A percentile compares a stretch with the other conserved stretches of the same genome.
Conservation (phyloP, 768 basidiomycete species). For the Leccinellum rugosiceps region DNA sequence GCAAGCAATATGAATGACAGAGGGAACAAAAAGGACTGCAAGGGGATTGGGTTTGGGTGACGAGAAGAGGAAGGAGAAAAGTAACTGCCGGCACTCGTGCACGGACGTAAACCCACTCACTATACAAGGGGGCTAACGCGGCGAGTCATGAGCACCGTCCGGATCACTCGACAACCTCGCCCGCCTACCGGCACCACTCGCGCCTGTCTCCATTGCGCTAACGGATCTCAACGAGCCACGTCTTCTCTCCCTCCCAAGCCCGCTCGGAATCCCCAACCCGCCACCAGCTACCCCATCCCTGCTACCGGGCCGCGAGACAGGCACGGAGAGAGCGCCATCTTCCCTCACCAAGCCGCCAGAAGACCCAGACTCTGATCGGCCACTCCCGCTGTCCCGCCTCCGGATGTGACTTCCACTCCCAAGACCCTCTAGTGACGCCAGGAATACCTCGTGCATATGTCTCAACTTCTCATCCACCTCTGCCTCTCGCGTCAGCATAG, state of each 20-base stretch:
- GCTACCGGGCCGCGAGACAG: constrained; percentile 11
- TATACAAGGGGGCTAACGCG: background rate
- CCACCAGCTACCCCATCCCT: constrained; percentile 1
- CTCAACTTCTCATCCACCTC: constrained; percentile 64
- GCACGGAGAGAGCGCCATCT: background rate
- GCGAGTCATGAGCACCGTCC: constrained; percentile 32
- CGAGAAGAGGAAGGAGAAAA: background rate
- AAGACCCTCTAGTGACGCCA: constrained; percentile 61
- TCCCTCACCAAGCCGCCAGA: constrained; percentile 7
- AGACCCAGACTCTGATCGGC: constrained; percentile 11
- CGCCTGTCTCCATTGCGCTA: constrained; percentile 17
- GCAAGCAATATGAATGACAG: background rate
- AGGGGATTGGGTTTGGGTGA: background rate
- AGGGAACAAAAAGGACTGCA: background rate
- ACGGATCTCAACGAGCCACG: constrained; percentile 32
- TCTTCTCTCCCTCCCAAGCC: constrained; percentile 22
- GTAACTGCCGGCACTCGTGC: background rate
- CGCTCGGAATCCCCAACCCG: constrained; percentile 13
- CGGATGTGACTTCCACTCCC: constrained; percentile 35
- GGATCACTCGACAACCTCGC: constrained; percentile 38
- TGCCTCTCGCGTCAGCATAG: constrained; percentile 61
- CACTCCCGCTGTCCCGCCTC: constrained; percentile 18
- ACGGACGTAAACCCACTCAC: constrained; percentile 5
- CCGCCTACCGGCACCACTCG: constrained; percentile 23
- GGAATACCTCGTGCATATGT: constrained; percentile 67